phyloP scores from a whole-genome alignment of 176 grass and related monocot species.

The Carex parvula region DNA sequence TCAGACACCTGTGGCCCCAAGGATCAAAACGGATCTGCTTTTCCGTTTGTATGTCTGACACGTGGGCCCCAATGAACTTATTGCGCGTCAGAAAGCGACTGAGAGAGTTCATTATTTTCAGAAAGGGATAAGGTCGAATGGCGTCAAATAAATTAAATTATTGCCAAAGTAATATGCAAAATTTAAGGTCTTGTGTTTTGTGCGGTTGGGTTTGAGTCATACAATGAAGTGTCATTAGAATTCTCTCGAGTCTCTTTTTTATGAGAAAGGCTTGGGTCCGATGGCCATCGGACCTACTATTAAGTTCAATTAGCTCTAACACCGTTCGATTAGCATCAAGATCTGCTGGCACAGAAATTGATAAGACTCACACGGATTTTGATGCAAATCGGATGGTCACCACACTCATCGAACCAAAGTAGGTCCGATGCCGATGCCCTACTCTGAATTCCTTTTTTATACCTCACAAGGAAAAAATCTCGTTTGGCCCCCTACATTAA shows the following conservation, averaged over 20 bases:
- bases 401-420: no score
- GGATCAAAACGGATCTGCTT: no score
- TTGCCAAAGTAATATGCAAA: background rate
- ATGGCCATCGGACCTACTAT: no score
- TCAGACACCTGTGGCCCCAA: no score
- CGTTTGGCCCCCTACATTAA: background rate
- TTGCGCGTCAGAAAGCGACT: background rate
- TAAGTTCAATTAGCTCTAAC: no score
- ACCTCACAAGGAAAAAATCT: background rate
- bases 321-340: no score
- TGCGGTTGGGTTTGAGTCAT: background rate
- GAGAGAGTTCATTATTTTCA: background rate
- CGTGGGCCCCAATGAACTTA: background rate
- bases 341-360: no score
- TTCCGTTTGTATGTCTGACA: background rate
- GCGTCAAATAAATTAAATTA: background rate
- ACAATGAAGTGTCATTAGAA: background rate
- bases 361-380: no score
- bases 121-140: conserved; percentile 31
- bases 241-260: background rate
- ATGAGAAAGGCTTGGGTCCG: no score
- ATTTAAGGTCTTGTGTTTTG: conserved; percentile 19
- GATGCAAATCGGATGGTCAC: no score
- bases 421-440: no score
- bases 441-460: background rate